Conservation (phyloP, 345 rosid genomes). For the Chamaenerion angustifolium region DNA sequence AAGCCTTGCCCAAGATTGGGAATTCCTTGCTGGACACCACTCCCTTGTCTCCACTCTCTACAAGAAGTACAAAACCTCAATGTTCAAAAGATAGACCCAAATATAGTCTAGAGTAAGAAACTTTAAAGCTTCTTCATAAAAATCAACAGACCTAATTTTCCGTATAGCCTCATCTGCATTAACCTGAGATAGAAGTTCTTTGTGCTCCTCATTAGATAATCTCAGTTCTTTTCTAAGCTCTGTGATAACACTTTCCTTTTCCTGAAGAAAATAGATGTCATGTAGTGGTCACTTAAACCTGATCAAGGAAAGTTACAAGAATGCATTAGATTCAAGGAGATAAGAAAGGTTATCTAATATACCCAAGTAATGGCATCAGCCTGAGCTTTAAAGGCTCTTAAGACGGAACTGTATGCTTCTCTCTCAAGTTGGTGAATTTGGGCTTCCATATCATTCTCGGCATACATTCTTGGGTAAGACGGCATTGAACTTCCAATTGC, state of each 20-base stretch:
- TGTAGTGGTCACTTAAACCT: constrained; percentile 19
- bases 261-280: constrained; percentile 40
- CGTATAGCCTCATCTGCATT: constrained; percentile 55
- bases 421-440: constrained; percentile 81
- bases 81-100: no score
- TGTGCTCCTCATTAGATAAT: constrained; percentile 72
- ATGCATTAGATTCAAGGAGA: constrained; percentile 8
- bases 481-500: constrained; percentile 20
- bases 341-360: constrained; percentile 6
- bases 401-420: constrained; percentile 68
- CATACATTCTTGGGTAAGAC: constrained; percentile 56
- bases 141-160: constrained; percentile 47
- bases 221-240: constrained; percentile 78
- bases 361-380: constrained; percentile 96
- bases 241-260: constrained; percentile 76
- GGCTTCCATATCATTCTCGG: constrained; percentile 72
- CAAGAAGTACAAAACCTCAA: constrained; percentile 10
- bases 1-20: constrained; percentile 33
- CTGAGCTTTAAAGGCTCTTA: constrained; percentile 90
- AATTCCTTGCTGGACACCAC: constrained; percentile 47
- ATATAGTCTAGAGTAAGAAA: no score
- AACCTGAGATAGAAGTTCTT: constrained; percentile 70
- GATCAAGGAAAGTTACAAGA: constrained; percentile 16
- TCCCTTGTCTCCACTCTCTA: constrained; percentile 88
- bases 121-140: not conserved